Percentiles rank a stretch among this genome's conserved stretches.
phyloP scores from a whole-genome alignment of 306 rosid genomes.

The Gastrolobium villosum region DNA sequence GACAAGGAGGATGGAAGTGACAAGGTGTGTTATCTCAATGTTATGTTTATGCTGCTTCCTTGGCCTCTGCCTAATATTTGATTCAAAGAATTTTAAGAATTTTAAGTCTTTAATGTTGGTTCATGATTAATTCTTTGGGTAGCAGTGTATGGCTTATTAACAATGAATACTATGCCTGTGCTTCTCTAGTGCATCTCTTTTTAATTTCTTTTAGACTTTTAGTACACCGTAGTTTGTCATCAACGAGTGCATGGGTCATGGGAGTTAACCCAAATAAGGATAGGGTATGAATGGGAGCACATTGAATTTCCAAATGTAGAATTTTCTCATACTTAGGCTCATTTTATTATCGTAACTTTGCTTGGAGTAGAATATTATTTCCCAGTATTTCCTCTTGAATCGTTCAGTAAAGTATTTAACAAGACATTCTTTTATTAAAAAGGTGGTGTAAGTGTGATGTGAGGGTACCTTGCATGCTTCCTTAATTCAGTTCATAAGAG shows the following conservation, averaged over 20 bases:
- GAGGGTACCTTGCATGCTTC: constrained; percentile 23
- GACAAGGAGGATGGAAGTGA: constrained; percentile 56
- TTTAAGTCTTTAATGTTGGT: not conserved
- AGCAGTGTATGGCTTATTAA: not conserved
- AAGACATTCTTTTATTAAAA: not conserved
- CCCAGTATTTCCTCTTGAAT: constrained; percentile 9
- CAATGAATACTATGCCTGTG: not conserved
- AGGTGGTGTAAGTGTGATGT: not conserved
- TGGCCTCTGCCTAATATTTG: not conserved
- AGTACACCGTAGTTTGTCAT: not conserved
- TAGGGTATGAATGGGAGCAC: not conserved
- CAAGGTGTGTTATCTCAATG: constrained; percentile 46
- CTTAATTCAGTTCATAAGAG: not conserved
- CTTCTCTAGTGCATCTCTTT: not conserved
- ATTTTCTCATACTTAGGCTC: constrained; percentile 20
- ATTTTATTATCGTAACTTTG: not conserved
- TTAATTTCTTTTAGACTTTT: not conserved
- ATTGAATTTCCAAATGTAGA: not conserved
- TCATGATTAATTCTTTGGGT: constrained; percentile 1
- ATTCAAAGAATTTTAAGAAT: not conserved
- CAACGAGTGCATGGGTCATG: not conserved
- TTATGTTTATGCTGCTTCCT: constrained; percentile 13
- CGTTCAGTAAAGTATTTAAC: not conserved
- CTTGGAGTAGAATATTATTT: constrained; percentile 17
- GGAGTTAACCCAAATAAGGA: not conserved